phyloP scores from a whole-genome alignment of 2,329 filamentous ascomycete genomes.

The Alternaria panax region DNA sequence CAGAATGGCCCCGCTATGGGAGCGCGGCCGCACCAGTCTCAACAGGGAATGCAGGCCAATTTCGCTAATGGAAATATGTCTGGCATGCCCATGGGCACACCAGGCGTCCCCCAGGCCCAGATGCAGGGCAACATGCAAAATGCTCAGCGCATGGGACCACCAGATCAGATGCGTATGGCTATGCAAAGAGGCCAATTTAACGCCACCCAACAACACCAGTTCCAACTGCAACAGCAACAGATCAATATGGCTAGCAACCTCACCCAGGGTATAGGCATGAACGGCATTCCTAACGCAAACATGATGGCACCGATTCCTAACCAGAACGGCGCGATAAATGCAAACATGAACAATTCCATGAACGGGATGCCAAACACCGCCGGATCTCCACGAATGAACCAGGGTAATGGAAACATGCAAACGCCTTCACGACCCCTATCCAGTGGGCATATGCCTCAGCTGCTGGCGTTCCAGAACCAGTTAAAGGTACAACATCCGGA shows the following conservation, averaged over 20 bases:
- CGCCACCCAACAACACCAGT: constrained; percentile 45
- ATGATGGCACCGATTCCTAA: constrained; percentile 45
- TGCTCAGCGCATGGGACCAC: constrained; percentile 65
- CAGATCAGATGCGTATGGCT: constrained; percentile 49
- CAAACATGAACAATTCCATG: constrained; percentile 41
- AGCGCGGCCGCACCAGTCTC: constrained; percentile 43
- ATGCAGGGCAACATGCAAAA: constrained; percentile 66
- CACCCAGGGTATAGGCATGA: constrained; percentile 43
- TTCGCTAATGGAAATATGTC: constrained; percentile 58
- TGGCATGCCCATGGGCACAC: constrained; percentile 62
- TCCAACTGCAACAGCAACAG: constrained; percentile 49
- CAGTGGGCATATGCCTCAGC: constrained; percentile 45
- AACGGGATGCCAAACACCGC: constrained; percentile 47
- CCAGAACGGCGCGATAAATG: constrained; percentile 45
- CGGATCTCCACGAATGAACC: constrained; percentile 45
- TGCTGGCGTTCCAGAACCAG: constrained; percentile 42
- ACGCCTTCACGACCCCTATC: constrained; percentile 39
- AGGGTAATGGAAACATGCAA: constrained; percentile 42
- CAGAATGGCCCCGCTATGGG: constrained; percentile 44
- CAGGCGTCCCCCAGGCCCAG: constrained; percentile 72
- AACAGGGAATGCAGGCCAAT: constrained; percentile 57
- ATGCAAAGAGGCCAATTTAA: constrained; percentile 49
- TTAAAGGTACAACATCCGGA: constrained; percentile 48
- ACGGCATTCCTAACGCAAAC: constrained; percentile 46
- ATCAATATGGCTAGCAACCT: constrained; percentile 48